Percentiles rank a stretch among this genome's conserved stretches.
These are phyloP conservation scores for Cenchrus fungigraminus DNA, from an alignment of 176 grass and related monocot genomes.

Conservation along the genomic window DNA sequence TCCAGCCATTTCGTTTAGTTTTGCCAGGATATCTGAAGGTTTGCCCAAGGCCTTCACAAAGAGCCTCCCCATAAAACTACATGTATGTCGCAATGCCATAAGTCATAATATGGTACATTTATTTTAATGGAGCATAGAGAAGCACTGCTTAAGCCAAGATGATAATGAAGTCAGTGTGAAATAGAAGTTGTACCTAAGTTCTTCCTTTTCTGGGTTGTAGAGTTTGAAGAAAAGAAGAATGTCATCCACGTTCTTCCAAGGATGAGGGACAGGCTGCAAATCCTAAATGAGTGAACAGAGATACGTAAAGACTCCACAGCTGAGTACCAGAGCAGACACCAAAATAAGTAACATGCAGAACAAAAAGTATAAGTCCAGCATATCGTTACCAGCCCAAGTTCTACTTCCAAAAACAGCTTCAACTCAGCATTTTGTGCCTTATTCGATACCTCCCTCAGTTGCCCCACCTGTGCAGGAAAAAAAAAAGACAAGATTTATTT, in stretches of 20 bases:
- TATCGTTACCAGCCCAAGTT: conserved; percentile 74
- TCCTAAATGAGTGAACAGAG: conserved; percentile 57
- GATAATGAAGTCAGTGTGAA: conserved; percentile 6
- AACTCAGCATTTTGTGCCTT: conserved; percentile 90
- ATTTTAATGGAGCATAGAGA: conserved; percentile 20
- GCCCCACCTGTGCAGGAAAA: conserved; percentile 69
- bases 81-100: conserved; percentile 26
- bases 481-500: not conserved
- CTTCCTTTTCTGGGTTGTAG: conserved; percentile 84
- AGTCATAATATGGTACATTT: conserved; percentile 21
- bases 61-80: conserved; percentile 80
- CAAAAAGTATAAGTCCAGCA: not conserved
- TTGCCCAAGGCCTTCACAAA: conserved; percentile 82
- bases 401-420: conserved; percentile 89
- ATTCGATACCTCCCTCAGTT: conserved; percentile 91
- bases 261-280: conserved; percentile 62
- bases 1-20: conserved; percentile 90
- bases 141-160: conserved; percentile 1
- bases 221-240: conserved; percentile 96
- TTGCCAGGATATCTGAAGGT: conserved; percentile 74
- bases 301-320: conserved; percentile 29
- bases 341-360: conserved; percentile 31
- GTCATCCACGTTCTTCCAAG: conserved; percentile 85
- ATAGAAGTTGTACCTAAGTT: conserved; percentile 71
- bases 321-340: conserved; percentile 12